A percentile compares a stretch with the other conserved stretches of the same genome.
phyloP scores from a whole-genome alignment of 768 basidiomycete species.

The Rhizopogon roseolus region DNA sequence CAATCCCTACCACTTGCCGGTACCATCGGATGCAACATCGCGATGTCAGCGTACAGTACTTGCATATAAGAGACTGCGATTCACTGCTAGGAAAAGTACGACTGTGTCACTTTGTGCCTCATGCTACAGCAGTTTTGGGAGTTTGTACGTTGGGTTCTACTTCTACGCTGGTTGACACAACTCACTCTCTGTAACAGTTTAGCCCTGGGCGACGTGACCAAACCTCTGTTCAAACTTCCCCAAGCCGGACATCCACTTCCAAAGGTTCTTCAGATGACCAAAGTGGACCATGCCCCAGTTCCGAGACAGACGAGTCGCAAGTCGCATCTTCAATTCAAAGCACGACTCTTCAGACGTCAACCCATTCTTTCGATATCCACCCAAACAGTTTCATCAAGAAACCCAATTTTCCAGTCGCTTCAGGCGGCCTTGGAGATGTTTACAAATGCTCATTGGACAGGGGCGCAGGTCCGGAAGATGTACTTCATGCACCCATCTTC shows the following conservation, averaged over 20 bases:
- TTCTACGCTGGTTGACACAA: neutral
- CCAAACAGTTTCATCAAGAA: too few species aligned
- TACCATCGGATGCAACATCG: neutral
- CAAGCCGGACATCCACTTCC: neutral
- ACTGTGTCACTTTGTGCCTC: neutral
- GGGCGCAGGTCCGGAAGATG: neutral
- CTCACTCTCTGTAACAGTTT: too few species aligned
- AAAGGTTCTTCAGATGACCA: neutral
- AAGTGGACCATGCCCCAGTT: neutral
- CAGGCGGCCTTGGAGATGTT: conserved; percentile 41
- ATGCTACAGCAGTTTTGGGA: neutral
- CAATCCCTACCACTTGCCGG: neutral
- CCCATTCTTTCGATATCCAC: neutral
- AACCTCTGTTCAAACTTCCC: neutral
- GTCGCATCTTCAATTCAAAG: neutral
- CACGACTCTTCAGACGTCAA: neutral
- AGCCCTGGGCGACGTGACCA: too few species aligned
- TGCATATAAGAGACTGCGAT: neutral
- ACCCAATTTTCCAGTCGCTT: neutral
- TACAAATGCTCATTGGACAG: conserved; percentile 26
- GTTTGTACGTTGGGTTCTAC: neutral
- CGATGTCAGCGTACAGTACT: neutral
- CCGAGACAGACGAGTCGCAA: neutral
- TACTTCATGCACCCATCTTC: neutral
- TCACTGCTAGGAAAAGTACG: neutral